Evolutionary conservation across 495 filamentous ascomycete species (phyloP).

Genomic region (Penicillium robsamsonii): DNA sequence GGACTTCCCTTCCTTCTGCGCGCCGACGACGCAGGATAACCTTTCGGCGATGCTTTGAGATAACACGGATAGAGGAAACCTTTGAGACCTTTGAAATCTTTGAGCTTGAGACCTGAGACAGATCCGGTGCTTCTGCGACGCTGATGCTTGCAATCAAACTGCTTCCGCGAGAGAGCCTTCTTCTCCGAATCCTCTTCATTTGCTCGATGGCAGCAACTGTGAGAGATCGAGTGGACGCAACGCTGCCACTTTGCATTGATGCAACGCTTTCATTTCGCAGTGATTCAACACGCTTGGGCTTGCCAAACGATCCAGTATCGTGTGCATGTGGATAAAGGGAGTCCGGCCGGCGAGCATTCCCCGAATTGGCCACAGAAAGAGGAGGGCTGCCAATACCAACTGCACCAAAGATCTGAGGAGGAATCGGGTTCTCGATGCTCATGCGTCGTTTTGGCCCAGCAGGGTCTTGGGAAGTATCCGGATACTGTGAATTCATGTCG

Average conservation of each 20-base stretch:
- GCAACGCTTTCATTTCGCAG: slow-evolving; percentile 4
- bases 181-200: slow-evolving; percentile 3
- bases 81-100: not conserved
- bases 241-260: not conserved
- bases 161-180: slow-evolving; percentile 2
- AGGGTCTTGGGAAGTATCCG: not conserved
- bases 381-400: not conserved
- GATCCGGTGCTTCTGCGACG: not conserved
- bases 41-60: not conserved
- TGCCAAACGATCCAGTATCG: not conserved
- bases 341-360: not conserved
- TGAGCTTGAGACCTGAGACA: not conserved
- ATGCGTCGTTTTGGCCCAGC: not conserved
- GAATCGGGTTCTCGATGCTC: not conserved
- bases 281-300: not conserved
- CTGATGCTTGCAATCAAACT: slow-evolving; percentile 1
- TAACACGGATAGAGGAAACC: not conserved
- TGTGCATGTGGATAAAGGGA: not conserved
- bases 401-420: not conserved
- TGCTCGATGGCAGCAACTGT: slow-evolving; percentile 12
- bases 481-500: slow-evolving; percentile 1
- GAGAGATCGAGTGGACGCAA: slow-evolving; percentile 12
- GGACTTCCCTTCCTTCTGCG: slow-evolving; percentile 1
- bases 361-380: slow-evolving; percentile 3
- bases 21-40: slow-evolving; percentile 9